Conservation (phyloP, 106 monocot genomes). For the Apostasia shenzhenica region DNA sequence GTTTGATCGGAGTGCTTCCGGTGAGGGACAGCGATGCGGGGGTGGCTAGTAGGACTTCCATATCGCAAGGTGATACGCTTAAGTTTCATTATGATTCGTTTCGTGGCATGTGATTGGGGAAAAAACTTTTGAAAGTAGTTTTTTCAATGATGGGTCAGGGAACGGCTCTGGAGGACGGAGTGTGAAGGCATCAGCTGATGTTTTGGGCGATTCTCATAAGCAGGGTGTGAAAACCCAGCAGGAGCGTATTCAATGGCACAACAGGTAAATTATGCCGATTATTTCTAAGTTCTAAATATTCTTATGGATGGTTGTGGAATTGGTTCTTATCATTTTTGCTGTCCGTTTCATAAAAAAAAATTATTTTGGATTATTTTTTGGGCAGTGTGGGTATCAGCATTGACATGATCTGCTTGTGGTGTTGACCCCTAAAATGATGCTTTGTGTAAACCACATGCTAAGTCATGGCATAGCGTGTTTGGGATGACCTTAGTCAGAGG, state of each 20-base stretch:
- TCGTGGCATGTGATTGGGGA: background rate
- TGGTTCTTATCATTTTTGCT: no score
- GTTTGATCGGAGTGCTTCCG: slow-evolving; percentile 94
- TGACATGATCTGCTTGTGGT: no score
- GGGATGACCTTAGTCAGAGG: no score
- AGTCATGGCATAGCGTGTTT: no score
- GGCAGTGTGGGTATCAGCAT: no score
- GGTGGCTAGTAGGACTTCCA: slow-evolving; percentile 32
- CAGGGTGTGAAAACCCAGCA: slow-evolving; percentile 70
- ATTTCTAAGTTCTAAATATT: no score
- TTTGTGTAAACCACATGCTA: no score
- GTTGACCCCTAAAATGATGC: no score
- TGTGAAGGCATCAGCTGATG: slow-evolving; percentile 37
- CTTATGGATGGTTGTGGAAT: no score
- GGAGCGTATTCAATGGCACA: slow-evolving; percentile 89
- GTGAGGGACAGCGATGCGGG: slow-evolving; percentile 56
- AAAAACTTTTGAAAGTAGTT: background rate
- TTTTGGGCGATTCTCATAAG: slow-evolving; percentile 51
- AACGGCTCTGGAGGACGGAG: slow-evolving; percentile 50
- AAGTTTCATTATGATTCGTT: background rate
- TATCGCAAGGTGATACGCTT: slow-evolving; percentile 52
- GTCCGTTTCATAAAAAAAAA: no score
- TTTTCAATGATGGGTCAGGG: slow-evolving; percentile 34
- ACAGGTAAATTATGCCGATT: slow-evolving; percentile 32
- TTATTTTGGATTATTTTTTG: no score